Conservation (phyloP, 2,329 filamentous ascomycete species). For the Botrytis fabae region DNA sequence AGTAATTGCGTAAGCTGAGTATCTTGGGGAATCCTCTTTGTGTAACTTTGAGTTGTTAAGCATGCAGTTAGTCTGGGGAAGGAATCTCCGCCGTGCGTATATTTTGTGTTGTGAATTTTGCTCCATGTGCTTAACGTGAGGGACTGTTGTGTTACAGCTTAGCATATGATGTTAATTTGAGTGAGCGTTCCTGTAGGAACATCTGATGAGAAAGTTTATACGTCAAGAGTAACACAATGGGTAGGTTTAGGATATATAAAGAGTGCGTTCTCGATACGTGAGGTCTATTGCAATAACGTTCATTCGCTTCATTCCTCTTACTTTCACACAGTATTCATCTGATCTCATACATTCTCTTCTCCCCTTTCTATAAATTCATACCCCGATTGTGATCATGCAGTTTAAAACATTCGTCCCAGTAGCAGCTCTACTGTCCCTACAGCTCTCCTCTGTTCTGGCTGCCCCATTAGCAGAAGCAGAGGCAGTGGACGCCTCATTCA, state of each 20-base stretch:
- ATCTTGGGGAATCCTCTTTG: neutral
- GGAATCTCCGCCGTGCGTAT: neutral
- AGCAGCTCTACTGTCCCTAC: conserved; percentile 5
- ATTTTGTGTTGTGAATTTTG: neutral
- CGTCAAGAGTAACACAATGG: neutral
- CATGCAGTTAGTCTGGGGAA: neutral
- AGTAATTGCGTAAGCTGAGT: neutral
- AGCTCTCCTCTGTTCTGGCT: conserved; percentile 2
- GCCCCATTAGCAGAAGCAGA: conserved; percentile 13
- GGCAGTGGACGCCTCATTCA: neutral
- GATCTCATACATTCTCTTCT: neutral
- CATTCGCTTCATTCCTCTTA: neutral
- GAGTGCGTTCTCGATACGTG: neutral
- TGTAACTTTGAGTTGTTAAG: neutral
- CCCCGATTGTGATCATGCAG: neutral
- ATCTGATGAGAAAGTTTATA: neutral
- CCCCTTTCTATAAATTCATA: neutral
- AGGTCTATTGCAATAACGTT: neutral
- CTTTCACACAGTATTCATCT: neutral
- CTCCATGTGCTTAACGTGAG: neutral
- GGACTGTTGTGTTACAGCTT: neutral
- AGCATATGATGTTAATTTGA: neutral
- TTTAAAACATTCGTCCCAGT: neutral
- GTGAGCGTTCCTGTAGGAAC: neutral
- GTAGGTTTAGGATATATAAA: neutral